Conservation (phyloP, 106 monocot species). For the Dioscorea zingiberensis region DNA sequence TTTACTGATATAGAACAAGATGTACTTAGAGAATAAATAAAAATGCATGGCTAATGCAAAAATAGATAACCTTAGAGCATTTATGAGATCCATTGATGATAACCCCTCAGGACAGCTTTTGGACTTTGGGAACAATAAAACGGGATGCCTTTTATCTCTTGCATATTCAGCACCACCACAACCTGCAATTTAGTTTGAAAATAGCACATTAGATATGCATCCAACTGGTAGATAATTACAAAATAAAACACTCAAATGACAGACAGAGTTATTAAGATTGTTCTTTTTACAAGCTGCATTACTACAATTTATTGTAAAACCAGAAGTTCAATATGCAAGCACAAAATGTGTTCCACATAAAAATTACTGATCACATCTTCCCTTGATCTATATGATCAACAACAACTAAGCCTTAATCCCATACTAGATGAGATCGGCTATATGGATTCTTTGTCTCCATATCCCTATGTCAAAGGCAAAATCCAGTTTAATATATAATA, state of each 20-base stretch:
- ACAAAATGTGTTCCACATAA: background rate
- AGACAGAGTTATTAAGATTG: background rate
- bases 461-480: no score
- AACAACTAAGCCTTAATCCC: no score
- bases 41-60: background rate
- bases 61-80: conserved; percentile 22
- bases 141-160: conserved; percentile 45
- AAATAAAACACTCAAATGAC: background rate
- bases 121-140: conserved; percentile 47
- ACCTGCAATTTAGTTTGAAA: conserved; percentile 22
- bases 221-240: background rate
- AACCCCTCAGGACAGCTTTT: conserved; percentile 40
- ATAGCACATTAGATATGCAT: background rate
- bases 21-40: background rate
- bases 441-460: no score
- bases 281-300: background rate
- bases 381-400: no score
- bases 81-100: conserved; percentile 44
- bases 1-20: no score
- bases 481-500: no score
- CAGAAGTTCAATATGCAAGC: no score
- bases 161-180: conserved; percentile 80
- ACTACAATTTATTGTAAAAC: background rate
- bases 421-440: no score
- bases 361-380: background rate